These are phyloP conservation scores for Meyerozyma elateridarum DNA, from an alignment of 1,139 yeast genomes.

Conservation along the genomic window DNA sequence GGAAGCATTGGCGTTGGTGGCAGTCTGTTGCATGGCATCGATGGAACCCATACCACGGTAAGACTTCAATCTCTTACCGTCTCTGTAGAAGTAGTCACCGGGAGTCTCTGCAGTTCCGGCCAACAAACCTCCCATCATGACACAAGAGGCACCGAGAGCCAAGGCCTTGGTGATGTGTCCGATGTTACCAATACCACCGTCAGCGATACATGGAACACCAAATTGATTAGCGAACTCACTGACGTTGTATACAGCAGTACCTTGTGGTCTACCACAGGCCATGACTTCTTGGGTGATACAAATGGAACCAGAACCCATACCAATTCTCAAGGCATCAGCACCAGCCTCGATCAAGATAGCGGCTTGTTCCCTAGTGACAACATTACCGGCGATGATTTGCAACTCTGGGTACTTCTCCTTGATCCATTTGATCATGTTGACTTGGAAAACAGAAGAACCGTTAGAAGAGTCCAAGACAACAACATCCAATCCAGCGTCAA, in stretches of 20 bases:
- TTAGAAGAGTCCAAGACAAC: constrained; percentile 94
- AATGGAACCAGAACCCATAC: constrained; percentile 99
- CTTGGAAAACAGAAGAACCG: constrained; percentile 94
- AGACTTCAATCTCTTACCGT: constrained; percentile 94
- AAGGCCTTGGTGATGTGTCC: constrained; percentile 97
- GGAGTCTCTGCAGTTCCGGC: constrained; percentile 99
- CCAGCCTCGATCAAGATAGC: constrained; percentile 94
- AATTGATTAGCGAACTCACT: constrained; percentile 83
- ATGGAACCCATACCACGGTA: constrained; percentile 99
- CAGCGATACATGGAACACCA: constrained; percentile 97
- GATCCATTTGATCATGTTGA: constrained; percentile 89
- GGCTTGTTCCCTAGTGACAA: constrained; percentile 98
- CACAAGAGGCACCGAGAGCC: constrained; percentile 94
- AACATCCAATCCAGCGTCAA: constrained; percentile 95
- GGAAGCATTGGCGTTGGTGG: constrained; percentile 87
- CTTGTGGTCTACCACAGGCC: constrained; percentile 99
- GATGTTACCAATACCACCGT: constrained; percentile 98
- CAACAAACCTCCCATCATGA: constrained; percentile 99
- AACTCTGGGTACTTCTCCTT: constrained; percentile 74
- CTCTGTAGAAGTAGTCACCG: constrained; percentile 96
- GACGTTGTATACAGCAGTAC: constrained; percentile 89
- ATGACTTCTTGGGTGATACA: constrained; percentile 99
- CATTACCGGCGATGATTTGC: constrained; percentile 95
- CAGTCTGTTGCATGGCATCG: constrained; percentile 97
- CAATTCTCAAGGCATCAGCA: constrained; percentile 97